Evolutionary conservation across 331 rosid species (phyloP).

Genomic region (Phaseolus coccineus): DNA sequence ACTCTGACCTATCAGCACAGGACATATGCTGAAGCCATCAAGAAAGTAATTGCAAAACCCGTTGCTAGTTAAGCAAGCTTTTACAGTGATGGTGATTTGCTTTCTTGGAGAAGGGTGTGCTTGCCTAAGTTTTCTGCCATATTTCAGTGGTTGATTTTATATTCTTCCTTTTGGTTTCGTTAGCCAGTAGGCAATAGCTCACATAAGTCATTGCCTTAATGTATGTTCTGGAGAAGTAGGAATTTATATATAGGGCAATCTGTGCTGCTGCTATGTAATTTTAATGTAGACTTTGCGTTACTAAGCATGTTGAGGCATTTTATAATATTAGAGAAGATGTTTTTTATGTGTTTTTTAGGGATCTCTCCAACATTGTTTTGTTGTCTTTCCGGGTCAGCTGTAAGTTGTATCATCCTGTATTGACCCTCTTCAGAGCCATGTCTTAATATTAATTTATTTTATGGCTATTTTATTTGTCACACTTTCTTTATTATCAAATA

Average conservation of each 20-base stretch:
- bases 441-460: constrained; percentile 55
- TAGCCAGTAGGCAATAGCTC: constrained; percentile 53
- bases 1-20: constrained; percentile 97
- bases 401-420: constrained; percentile 57
- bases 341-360: constrained; percentile 39
- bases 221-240: constrained; percentile 48
- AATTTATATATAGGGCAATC: constrained; percentile 36
- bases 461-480: neutral
- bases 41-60: constrained; percentile 78
- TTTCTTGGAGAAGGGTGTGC: constrained; percentile 41
- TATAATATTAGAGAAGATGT: constrained; percentile 40
- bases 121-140: constrained; percentile 50
- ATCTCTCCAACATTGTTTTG: constrained; percentile 42
- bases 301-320: constrained; percentile 50
- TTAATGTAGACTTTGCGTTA: constrained; percentile 45
- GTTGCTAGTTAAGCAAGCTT: constrained; percentile 65
- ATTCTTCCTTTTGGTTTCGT: constrained; percentile 42
- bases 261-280: constrained; percentile 47
- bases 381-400: constrained; percentile 52
- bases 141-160: constrained; percentile 50
- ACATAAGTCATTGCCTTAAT: constrained; percentile 37
- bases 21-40: constrained; percentile 92
- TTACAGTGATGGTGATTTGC: constrained; percentile 30
- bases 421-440: constrained; percentile 36
- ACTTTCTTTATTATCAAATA: neutral